Percentiles rank a stretch among this genome's conserved stretches.
These are phyloP conservation scores for Amaranthus hypochondriacus DNA, from an alignment of 148 eudicot species.

Conservation along the genomic window DNA sequence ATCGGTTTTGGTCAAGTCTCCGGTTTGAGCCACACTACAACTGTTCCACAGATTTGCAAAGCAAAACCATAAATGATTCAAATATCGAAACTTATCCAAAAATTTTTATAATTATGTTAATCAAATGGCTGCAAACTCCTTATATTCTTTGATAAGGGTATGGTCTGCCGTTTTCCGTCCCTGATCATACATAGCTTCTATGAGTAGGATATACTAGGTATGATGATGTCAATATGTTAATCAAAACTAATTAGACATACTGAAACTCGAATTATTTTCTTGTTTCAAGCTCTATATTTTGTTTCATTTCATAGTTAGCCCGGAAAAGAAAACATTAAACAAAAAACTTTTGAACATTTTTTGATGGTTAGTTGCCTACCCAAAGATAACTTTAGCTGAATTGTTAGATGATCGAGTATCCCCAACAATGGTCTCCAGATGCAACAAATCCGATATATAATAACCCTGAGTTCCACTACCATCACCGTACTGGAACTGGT, in stretches of 20 bases:
- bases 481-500: constrained; percentile 89
- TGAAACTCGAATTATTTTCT: no score
- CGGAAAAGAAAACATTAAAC: neutral
- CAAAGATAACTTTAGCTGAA: constrained; percentile 68
- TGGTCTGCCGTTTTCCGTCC: no score
- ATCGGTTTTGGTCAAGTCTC: constrained; percentile 82
- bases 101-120: no score
- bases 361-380: constrained; percentile 38
- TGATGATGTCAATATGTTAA: no score
- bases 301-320: neutral
- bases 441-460: constrained; percentile 64
- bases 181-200: no score
- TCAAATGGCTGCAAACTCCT: no score
- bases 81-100: no score
- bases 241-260: no score
- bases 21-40: constrained; percentile 77
- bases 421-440: constrained; percentile 58
- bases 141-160: no score
- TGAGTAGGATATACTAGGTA: no score
- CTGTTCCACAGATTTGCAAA: constrained; percentile 35
- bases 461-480: constrained; percentile 91
- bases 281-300: no score
- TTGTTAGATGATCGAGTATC: constrained; percentile 45
- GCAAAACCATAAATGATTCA: neutral
- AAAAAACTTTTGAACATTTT: neutral